These are phyloP conservation scores for Phytophthora crassamura DNA, from an alignment of 352 stramenopile species.

Conservation along the genomic window DNA sequence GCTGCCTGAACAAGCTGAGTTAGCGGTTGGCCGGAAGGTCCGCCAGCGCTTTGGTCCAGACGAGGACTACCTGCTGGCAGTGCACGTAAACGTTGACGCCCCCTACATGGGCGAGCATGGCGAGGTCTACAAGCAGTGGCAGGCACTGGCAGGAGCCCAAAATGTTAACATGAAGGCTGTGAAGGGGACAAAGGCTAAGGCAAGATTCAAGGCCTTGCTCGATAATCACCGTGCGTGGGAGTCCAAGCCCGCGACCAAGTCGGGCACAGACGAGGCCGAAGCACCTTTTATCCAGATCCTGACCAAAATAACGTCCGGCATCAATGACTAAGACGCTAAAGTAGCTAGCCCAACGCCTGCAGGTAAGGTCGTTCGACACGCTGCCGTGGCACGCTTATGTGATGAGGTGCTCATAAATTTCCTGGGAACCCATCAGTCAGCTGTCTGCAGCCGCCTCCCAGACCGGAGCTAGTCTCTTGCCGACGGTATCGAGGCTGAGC, in stretches of 20 bases:
- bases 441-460: no score
- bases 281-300: slow-evolving; percentile 1
- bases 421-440: no score
- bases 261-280: slow-evolving; percentile 2
- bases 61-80: slow-evolving; percentile 14
- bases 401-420: no score
- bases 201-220: slow-evolving; percentile 9
- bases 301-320: not conserved
- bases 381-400: not conserved
- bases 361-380: slow-evolving; percentile 4
- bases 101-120: slow-evolving; percentile 4
- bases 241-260: not conserved
- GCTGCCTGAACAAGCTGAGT: no score
- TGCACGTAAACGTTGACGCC: slow-evolving; percentile 15
- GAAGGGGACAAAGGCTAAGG: slow-evolving; percentile 4
- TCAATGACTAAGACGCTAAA: slow-evolving; percentile 1
- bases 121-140: slow-evolving; percentile 8
- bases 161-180: slow-evolving; percentile 15
- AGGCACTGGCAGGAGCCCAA: not conserved
- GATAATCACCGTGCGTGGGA: slow-evolving; percentile 8
- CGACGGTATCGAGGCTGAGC: no score
- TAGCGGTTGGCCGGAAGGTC: slow-evolving; percentile 6
- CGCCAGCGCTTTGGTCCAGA: slow-evolving; percentile 14
- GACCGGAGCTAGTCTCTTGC: no score
- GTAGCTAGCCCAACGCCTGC: not conserved